Percentiles rank a stretch among this genome's conserved stretches.
phyloP scores from a whole-genome alignment of 257 asterid species.

The Orobanche coerulescens region DNA sequence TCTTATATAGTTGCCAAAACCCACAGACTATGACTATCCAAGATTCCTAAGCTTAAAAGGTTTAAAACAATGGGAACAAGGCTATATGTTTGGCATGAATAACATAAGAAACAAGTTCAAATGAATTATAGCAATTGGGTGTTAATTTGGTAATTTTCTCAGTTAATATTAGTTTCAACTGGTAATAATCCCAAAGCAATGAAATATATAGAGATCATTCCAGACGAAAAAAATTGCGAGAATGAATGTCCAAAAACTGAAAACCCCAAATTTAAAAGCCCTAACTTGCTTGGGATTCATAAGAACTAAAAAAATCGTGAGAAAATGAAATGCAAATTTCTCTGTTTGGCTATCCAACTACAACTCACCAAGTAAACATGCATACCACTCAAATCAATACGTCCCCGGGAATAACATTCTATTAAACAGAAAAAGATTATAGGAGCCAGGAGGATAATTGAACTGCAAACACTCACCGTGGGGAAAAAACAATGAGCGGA shows the following conservation, averaged over 20 bases:
- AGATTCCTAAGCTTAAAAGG: not conserved
- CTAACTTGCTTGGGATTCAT: not conserved
- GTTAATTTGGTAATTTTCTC: not conserved
- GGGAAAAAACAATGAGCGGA: not conserved
- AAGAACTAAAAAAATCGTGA: not conserved
- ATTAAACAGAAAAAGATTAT: not conserved
- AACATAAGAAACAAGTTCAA: not conserved
- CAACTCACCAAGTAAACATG: not conserved
- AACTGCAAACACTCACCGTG: not conserved
- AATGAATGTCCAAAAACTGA: constrained; percentile 2
- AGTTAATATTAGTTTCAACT: constrained; percentile 1
- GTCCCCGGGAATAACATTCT: not conserved
- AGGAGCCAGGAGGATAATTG: not conserved
- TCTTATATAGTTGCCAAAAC: not conserved
- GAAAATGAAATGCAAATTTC: not conserved
- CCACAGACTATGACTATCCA: not conserved
- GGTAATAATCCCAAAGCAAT: not conserved
- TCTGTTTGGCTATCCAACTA: constrained; percentile 3
- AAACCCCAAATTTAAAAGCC: not conserved
- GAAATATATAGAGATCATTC: not conserved
- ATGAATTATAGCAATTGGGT: not conserved
- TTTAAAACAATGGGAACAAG: not conserved
- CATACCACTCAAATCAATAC: not conserved
- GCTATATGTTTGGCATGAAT: not conserved
- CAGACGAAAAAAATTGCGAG: no score